Percentiles rank a stretch among this genome's conserved stretches.
Conservation (phyloP, 441 rosid species). For the Pelargonium australe region DNA sequence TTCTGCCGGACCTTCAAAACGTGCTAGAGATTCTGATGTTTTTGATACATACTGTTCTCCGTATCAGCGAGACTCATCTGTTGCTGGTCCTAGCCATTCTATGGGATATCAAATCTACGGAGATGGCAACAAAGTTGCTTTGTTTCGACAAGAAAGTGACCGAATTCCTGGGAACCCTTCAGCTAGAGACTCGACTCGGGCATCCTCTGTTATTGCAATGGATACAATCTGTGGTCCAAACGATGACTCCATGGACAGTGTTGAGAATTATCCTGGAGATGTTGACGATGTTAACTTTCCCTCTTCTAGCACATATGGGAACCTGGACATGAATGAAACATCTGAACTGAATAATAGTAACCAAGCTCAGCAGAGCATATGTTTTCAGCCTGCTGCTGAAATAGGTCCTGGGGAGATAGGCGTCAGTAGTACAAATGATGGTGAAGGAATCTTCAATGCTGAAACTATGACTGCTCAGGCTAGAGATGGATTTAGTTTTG, state of each 20-base stretch:
- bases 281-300: conserved; percentile 78
- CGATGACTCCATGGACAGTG: conserved; percentile 96
- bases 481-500: conserved; percentile 84
- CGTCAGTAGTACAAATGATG: conserved; percentile 86
- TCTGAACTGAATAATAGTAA: conserved; percentile 89
- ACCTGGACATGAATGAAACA: conserved; percentile 79
- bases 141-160: conserved; percentile 64
- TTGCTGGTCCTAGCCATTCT: conserved; percentile 90
- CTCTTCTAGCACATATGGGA: conserved; percentile 61
- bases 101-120: conserved; percentile 55
- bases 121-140: conserved; percentile 55
- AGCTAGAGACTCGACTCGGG: conserved; percentile 80
- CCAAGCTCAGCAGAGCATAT: conserved; percentile 96
- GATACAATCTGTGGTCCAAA: conserved; percentile 71
- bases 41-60: conserved; percentile 58
- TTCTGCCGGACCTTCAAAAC: conserved; percentile 93
- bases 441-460: conserved; percentile 85
- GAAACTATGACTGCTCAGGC: conserved; percentile 85
- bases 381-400: conserved; percentile 65
- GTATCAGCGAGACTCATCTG: conserved; percentile 66
- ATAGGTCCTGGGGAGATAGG: conserved; percentile 78
- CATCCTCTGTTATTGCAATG: conserved; percentile 99
- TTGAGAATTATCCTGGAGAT: conserved; percentile 85
- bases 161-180: conserved; percentile 47
- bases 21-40: conserved; percentile 67